Evolutionary conservation across 257 asterid genomes (phyloP), one percentile per base, ranked within the genome.

Genomic region (Solanum etuberosum): DNA sequence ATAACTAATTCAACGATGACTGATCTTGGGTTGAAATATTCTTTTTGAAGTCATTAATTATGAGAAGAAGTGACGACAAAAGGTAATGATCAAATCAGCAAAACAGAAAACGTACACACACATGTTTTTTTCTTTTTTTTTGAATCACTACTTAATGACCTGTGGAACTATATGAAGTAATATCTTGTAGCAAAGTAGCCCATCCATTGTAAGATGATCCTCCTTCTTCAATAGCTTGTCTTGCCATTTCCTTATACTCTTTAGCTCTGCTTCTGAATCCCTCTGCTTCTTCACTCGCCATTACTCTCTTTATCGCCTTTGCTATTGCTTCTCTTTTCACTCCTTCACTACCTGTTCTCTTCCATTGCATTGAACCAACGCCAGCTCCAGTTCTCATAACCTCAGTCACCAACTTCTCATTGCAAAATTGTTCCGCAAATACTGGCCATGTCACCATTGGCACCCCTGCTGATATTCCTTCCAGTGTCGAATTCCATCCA

Each of bases 151-250:
- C 23, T 76, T 76, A 77, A 25, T 27, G 38, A 27, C 1, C 5
- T 12, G 21, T n/a, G 23, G 81, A n/a, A 74, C 16, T 37, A 21
- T 86, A 87, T 16, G 59, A 46, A 31, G 42, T 92, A 72, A 93
- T 20, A 34, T 93, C 97, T 10, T 91, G 12, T 1, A 94, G 51
- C 57, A 96, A 89, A 57, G 85, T 82, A 80, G 48, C 86, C 90
- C 95, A 90, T 88, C 76, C 86, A 43, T 42, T 48, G 51, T 89
- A 94, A 37, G 99, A 96, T 0, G 99, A 95, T 37, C 99, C 99
- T 7, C 95, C 96, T 89, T 48, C 73, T 76, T 74, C 86, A 46
- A 86, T 68, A 4, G 93, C 90, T 86, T 86, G 29, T 63, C 74
- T 86, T 84, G 93, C 95, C 90, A 70, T 83, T 25, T 87, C 91